Conservation (phyloP, 2,329 filamentous ascomycete species). For the Aspergillus transmontanensis region DNA sequence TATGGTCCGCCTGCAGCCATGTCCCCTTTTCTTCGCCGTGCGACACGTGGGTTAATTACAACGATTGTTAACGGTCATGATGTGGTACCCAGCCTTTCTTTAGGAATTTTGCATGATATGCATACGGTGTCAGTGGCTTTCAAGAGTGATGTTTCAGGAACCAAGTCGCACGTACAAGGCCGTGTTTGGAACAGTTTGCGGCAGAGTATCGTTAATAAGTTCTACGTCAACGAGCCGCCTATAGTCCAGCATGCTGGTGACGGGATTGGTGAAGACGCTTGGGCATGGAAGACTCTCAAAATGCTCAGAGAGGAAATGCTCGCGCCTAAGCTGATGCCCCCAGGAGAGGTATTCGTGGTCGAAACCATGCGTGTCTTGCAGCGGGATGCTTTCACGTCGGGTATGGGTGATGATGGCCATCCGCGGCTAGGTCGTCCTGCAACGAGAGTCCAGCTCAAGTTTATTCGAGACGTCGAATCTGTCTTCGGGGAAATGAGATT, state of each 20-base stretch:
- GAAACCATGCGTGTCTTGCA: constrained; percentile 69
- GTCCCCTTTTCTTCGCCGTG: constrained; percentile 68
- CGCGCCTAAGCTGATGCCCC: constrained; percentile 70
- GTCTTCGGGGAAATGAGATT: constrained; percentile 72
- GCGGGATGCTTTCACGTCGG: constrained; percentile 62
- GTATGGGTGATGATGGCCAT: constrained; percentile 46
- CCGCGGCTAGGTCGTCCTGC: constrained; percentile 64
- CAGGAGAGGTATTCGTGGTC: constrained; percentile 74
- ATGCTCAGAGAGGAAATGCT: constrained; percentile 68
- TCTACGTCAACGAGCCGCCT: constrained; percentile 56
- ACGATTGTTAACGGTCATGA: constrained; percentile 74
- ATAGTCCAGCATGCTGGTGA: constrained; percentile 49
- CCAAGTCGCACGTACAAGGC: constrained; percentile 66
- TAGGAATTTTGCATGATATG: constrained; percentile 74
- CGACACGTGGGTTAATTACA: constrained; percentile 73
- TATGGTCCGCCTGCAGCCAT: constrained; percentile 76
- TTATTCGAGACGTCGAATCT: constrained; percentile 70
- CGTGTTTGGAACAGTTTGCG: constrained; percentile 68
- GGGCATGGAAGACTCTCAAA: constrained; percentile 69
- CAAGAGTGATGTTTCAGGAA: constrained; percentile 69
- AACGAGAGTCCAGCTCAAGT: constrained; percentile 68
- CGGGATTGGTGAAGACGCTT: constrained; percentile 64
- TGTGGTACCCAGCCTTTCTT: constrained; percentile 71
- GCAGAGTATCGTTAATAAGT: constrained; percentile 63
- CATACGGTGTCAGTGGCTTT: constrained; percentile 72